Base-by-base conservation (phyloP, 495 filamentous ascomycete genomes). In the Trichocladium antarcticum region DNA sequence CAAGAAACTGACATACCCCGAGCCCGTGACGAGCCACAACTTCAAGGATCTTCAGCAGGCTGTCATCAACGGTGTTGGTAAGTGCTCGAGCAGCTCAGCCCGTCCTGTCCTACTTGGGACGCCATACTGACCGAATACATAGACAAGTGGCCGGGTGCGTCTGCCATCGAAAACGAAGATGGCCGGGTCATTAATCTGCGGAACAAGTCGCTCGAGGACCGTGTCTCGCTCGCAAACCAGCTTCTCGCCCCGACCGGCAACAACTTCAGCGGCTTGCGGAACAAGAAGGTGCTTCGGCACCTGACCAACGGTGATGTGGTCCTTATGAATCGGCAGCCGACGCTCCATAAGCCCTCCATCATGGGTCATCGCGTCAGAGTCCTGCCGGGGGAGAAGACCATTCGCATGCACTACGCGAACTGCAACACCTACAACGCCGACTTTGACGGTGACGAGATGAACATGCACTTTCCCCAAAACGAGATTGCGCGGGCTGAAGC, bases 341-440 rank as follows among this genome's bases (percentile, higher is more conserved):
- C 93, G 2, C 80, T 99, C 3, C 93, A 99, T 64, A 99, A 99
- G 60, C 93, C 93, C n/a, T 97, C 92, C 17, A 96, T 99, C 61
- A 99, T 99, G 93, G 88, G 84, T 40, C 93, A 99, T 71, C 82
- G 90, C 49, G 90, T 88, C 41, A 79, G 87, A 51, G 89, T 99
- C 1, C 72, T 99, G 12, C 85, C 87, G 0, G 89, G 87, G 9
- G 93, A 99, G 63, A 89, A 90, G 66, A 95, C 90, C 0, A 89
- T 99, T 61, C 89, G 93, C 49, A 96, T 99, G 90, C 93, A 97
- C 71, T 99, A 99, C 68, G 90, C 93, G 49, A 99, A 99, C 64
- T 96, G 92, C 67, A 97, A 96, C 62, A 95, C 93, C 10, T 98
- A 99, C 75, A 99, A 99, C 57, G 93, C 93, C n/a, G 93, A 99